phyloP scores from a whole-genome alignment of 257 asterid species.

The Linderniella brevidens region DNA sequence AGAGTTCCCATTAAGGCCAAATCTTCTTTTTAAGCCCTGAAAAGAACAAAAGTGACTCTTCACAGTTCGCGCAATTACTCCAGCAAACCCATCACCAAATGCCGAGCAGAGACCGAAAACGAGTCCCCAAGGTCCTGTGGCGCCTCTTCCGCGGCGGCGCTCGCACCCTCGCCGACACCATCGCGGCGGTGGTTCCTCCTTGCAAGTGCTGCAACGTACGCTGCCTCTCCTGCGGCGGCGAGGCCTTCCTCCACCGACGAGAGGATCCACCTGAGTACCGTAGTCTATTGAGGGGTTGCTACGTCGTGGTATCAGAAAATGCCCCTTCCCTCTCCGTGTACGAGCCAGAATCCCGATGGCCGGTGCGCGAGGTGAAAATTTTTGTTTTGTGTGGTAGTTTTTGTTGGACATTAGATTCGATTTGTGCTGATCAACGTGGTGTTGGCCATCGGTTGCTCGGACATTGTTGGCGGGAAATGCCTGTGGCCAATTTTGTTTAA shows the following conservation, averaged over 20 bases:
- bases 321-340: slow-evolving; percentile 34
- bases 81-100: neutral
- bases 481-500: neutral
- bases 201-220: slow-evolving; percentile 40
- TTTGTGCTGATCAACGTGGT: neutral
- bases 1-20: no score
- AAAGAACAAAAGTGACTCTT: no score
- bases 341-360: slow-evolving; percentile 44
- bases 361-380: slow-evolving; percentile 34
- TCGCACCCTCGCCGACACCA: slow-evolving; percentile 49
- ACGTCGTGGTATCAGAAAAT: slow-evolving; percentile 35
- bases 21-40: no score
- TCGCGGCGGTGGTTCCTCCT: slow-evolving; percentile 31
- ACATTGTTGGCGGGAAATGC: neutral
- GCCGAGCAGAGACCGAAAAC: slow-evolving; percentile 30
- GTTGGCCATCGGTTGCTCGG: neutral
- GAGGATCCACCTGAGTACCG: slow-evolving; percentile 48
- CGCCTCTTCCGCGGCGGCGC: slow-evolving; percentile 46
- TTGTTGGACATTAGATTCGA: neutral
- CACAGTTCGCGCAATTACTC: no score
- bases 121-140: slow-evolving; percentile 66
- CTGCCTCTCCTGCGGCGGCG: slow-evolving; percentile 54
- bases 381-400: neutral
- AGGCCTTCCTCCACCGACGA: slow-evolving; percentile 29
- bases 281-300: slow-evolving; percentile 39